Conservation (phyloP, 495 filamentous ascomycete genomes). For the Pseudoneurospora amorphoporcata region DNA sequence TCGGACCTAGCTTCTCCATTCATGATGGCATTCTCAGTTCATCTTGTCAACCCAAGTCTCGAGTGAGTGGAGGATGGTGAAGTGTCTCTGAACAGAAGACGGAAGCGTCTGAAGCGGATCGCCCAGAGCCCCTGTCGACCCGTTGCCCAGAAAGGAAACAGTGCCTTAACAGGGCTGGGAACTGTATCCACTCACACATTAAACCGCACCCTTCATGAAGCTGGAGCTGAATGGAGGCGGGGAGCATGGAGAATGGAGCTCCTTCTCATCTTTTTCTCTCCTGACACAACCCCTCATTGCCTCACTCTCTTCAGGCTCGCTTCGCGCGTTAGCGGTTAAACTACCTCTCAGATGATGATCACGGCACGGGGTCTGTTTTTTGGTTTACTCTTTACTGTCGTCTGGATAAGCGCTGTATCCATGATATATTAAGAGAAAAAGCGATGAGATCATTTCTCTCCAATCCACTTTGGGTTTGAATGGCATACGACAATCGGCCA, state of each 20-base stretch:
- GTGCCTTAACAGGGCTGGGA: background rate
- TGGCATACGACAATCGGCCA: background rate
- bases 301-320: background rate
- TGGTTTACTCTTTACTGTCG: background rate
- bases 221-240: background rate
- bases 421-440: background rate
- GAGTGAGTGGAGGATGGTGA: background rate
- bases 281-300: background rate
- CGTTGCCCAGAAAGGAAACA: background rate
- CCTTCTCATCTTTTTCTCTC: background rate
- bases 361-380: background rate
- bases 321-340: background rate
- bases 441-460: background rate
- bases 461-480: background rate
- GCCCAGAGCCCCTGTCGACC: background rate
- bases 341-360: background rate
- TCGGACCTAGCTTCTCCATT: background rate
- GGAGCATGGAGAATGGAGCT: background rate
- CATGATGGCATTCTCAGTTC: background rate
- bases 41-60: background rate
- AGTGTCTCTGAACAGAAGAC: background rate
- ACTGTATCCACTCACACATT: background rate
- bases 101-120: background rate
- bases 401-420: background rate
- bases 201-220: background rate